Base-by-base conservation (phyloP, 306 rosid species). In the Carpinus fangiana region DNA sequence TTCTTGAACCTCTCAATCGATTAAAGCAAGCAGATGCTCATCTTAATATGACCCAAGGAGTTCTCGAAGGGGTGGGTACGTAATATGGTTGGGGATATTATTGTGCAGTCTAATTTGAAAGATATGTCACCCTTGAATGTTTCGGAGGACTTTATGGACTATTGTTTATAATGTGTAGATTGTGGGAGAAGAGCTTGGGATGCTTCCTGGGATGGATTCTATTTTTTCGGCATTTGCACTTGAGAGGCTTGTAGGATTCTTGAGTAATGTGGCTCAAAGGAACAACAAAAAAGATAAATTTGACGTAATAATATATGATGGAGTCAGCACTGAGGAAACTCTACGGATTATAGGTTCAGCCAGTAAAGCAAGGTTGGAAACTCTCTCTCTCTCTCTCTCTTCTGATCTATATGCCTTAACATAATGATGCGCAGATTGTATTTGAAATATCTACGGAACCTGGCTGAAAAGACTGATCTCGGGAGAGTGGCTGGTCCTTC, bases 401-500 rank as follows among this genome's bases (percentile, higher is more conserved):
- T 31, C 34, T 31, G 64, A 66, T 62, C 71, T 64, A 26, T 48
- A 78, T 46, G 56, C 55, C 69, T 80, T 67, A 61, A 77, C 48
- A 52, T 66, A 75, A 80, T 69, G 81, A 70, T 72, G 73, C 88
- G 11, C 52, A 91, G 98, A 83, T 80, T 93, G 88, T 93, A 90
- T 84, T 82, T 95, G 84, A 95, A 90, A 88, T 86, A 91, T 83
- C 73, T 95, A 60, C 92, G 93, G 70, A 85, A 84, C 28, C 20
- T 87, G 82, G 97, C 94, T 38, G 98, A 93, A 81, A 95, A 93
- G 84, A 95, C 98, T 73, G 99, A 93, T 54, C 77, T 95, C 67
- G 99, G 99, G 85, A 93, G 99, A 84, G 82, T 95, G 86, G 93
- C 90, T 71, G 90, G 93, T 64, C 97, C 99, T 82, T 91, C 99